These are phyloP conservation scores for Eucalyptus curtisii DNA, from an alignment of 345 rosid genomes.

Conservation along the genomic window DNA sequence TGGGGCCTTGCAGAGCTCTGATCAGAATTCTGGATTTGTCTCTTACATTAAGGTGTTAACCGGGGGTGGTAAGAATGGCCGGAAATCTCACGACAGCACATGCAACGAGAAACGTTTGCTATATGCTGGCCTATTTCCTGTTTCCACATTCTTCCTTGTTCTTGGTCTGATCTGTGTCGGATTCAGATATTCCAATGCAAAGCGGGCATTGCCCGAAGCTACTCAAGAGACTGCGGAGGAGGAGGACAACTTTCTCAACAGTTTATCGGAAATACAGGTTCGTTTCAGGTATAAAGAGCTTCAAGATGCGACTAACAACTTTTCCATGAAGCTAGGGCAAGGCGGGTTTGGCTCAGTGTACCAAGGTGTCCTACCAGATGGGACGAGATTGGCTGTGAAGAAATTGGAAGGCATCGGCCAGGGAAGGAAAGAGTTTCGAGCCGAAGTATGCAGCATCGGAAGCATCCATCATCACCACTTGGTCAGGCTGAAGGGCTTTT, in stretches of 20 bases:
- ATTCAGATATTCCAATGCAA: slow-evolving; percentile 24
- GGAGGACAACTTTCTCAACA: slow-evolving; percentile 51
- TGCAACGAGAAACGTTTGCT: slow-evolving; percentile 22
- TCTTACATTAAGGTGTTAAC: slow-evolving; percentile 51
- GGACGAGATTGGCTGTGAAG: slow-evolving; percentile 78
- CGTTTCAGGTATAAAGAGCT: slow-evolving; percentile 71
- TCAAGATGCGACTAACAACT: slow-evolving; percentile 64
- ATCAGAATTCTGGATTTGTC: slow-evolving; percentile 14
- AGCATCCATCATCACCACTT: slow-evolving; percentile 82
- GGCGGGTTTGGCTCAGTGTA: slow-evolving; percentile 95
- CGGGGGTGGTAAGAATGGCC: neutral
- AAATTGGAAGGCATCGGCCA: slow-evolving; percentile 88
- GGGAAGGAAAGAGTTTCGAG: slow-evolving; percentile 89
- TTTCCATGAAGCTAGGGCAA: slow-evolving; percentile 74
- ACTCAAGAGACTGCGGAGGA: slow-evolving; percentile 43
- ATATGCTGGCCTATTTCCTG: slow-evolving; percentile 27
- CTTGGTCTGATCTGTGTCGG: slow-evolving; percentile 35
- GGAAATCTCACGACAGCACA: neutral
- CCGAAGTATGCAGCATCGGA: slow-evolving; percentile 83
- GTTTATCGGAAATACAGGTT: slow-evolving; percentile 63
- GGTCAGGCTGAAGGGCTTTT: slow-evolving; percentile 80
- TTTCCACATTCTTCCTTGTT: slow-evolving; percentile 35
- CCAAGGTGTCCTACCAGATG: slow-evolving; percentile 60
- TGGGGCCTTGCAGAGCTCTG: slow-evolving; percentile 42
- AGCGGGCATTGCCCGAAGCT: slow-evolving; percentile 15